phyloP scores from a whole-genome alignment of 768 basidiomycete species.

The Mycena belliarum region DNA sequence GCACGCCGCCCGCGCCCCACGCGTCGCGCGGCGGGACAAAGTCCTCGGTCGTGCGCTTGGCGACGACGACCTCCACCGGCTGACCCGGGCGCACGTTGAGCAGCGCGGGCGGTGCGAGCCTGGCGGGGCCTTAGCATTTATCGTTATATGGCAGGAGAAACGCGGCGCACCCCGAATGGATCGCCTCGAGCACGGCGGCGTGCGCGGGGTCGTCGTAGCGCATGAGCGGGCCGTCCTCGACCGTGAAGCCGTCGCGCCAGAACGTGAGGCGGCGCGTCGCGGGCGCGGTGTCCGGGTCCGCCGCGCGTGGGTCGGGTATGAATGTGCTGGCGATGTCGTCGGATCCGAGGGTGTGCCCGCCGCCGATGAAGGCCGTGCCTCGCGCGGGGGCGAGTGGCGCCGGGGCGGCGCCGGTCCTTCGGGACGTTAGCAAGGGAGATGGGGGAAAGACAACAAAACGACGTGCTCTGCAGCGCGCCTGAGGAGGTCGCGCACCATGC shows the following conservation, averaged over 20 bases:
- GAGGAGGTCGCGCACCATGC: constrained; percentile 71
- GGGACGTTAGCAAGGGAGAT: too few species aligned
- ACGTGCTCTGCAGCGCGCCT: constrained; percentile 80
- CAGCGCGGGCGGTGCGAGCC: constrained; percentile 76
- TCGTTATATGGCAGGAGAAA: not conserved
- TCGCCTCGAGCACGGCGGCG: constrained; percentile 66
- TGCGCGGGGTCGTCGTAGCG: constrained; percentile 81
- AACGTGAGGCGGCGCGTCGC: constrained; percentile 80
- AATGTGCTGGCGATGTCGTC: constrained; percentile 83
- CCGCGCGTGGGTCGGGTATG: constrained; percentile 70
- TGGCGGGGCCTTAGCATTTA: not conserved
- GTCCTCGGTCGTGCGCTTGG: constrained; percentile 67
- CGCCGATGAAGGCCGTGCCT: constrained; percentile 56
- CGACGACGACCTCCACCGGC: constrained; percentile 80
- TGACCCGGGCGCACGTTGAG: constrained; percentile 76
- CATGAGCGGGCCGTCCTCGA: constrained; percentile 87
- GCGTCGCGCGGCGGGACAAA: constrained; percentile 61
- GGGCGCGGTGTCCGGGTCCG: constrained; percentile 48
- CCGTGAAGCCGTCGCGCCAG: constrained; percentile 91
- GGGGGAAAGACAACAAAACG: not conserved
- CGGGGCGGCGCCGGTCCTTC: constrained; percentile 32
- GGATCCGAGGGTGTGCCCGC: constrained; percentile 84
- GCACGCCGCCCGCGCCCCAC: constrained; percentile 30
- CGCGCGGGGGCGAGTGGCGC: constrained; percentile 12
- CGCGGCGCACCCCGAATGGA: constrained; percentile 71